phyloP scores from a whole-genome alignment of 2,329 filamentous ascomycete species.

The Zymoseptoria ardabiliae region DNA sequence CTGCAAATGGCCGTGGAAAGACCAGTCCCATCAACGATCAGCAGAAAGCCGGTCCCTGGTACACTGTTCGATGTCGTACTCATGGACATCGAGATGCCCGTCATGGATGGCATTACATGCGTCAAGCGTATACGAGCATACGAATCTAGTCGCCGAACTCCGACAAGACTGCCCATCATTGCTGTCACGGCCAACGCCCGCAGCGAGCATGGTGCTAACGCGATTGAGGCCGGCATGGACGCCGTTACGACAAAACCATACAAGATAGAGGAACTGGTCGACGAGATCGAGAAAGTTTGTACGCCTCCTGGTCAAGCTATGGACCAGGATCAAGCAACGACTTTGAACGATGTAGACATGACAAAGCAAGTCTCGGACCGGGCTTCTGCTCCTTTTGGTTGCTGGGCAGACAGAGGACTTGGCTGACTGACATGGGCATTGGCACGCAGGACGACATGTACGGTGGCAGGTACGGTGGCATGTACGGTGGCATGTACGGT shows the following conservation, averaged over 20 bases:
- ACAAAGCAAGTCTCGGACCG: neutral
- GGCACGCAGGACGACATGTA: no score
- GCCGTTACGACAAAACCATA: constrained; percentile 19
- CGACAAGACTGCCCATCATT: constrained; percentile 20
- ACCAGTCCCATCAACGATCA: neutral
- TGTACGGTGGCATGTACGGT: no score
- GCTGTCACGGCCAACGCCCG: constrained; percentile 27
- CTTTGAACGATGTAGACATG: neutral
- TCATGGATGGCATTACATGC: constrained; percentile 25
- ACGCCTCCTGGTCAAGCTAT: neutral
- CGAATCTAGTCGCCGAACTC: constrained; percentile 12
- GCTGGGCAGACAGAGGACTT: neutral
- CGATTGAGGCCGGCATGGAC: constrained; percentile 23
- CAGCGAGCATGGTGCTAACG: constrained; percentile 20
- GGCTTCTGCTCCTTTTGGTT: neutral
- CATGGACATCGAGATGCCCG: constrained; percentile 29
- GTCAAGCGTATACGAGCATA: constrained; percentile 21
- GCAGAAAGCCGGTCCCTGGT: constrained; percentile 8
- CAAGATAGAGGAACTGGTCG: constrained; percentile 16
- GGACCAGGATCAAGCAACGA: neutral
- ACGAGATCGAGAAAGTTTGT: constrained; percentile 12
- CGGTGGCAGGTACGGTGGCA: no score
- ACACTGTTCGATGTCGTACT: constrained; percentile 19
- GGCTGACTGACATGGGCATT: no score
- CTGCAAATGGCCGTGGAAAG: constrained; percentile 9